phyloP scores from a whole-genome alignment of 768 basidiomycete genomes.

The Lactarius trivialis region DNA sequence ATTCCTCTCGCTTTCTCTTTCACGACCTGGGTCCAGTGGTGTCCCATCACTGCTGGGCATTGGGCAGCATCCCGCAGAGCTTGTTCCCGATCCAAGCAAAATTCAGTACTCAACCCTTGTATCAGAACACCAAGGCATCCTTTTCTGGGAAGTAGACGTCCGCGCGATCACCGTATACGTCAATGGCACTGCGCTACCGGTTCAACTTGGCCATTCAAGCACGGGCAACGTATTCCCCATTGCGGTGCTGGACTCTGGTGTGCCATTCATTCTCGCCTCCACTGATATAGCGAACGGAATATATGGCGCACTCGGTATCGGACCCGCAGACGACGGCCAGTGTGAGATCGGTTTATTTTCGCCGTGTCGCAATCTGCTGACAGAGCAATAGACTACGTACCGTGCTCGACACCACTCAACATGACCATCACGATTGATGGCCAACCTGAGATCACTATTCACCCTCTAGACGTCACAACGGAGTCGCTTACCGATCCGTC shows the following conservation, averaged over 20 bases:
- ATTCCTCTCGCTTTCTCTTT: slow-evolving; percentile 62
- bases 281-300: slow-evolving; percentile 61
- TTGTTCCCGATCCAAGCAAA: slow-evolving; percentile 47
- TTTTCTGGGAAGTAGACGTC: slow-evolving; percentile 61
- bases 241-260: slow-evolving; percentile 69
- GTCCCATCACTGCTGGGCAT: slow-evolving; percentile 61
- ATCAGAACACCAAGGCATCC: slow-evolving; percentile 33
- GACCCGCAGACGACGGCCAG: slow-evolving; percentile 51
- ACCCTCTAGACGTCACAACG: slow-evolving; percentile 67
- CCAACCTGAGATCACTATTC: slow-evolving; percentile 51
- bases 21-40: slow-evolving; percentile 54
- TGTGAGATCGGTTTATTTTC: slow-evolving; percentile 40
- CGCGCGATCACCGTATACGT: slow-evolving; percentile 56
- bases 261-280: slow-evolving; percentile 60
- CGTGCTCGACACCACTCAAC: slow-evolving; percentile 65
- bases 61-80: slow-evolving; percentile 51
- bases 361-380: slow-evolving; percentile 11
- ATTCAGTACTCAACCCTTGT: slow-evolving; percentile 47
- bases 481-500: slow-evolving; percentile 39
- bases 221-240: slow-evolving; percentile 43
- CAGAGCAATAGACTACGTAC: slow-evolving; percentile 55
- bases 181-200: slow-evolving; percentile 34
- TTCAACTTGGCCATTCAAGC: slow-evolving; percentile 38
- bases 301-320: slow-evolving; percentile 65
- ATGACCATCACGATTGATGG: slow-evolving; percentile 59